These are phyloP conservation scores for Hyphopichia fennica DNA, from an alignment of 1,139 yeast species.

Conservation along the genomic window DNA sequence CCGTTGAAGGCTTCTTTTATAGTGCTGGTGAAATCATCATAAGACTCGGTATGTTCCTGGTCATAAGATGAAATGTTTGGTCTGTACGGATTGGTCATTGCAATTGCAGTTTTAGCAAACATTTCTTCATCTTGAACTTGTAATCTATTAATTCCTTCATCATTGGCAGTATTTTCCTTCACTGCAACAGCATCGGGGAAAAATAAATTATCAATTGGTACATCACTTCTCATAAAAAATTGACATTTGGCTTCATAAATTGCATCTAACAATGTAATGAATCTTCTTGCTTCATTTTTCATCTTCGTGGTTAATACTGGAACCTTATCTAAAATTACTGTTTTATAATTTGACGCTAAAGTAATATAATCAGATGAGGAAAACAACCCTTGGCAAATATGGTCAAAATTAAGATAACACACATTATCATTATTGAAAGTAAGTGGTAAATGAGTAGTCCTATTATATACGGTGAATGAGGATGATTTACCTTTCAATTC, in stretches of 20 bases:
- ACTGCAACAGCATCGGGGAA: constrained; percentile 48
- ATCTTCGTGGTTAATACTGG: constrained; percentile 58
- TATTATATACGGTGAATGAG: constrained; percentile 53
- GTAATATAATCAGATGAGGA: constrained; percentile 74
- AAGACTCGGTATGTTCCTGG: constrained; percentile 36
- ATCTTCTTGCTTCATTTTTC: constrained; percentile 69
- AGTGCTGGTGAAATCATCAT: constrained; percentile 24
- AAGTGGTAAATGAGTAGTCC: constrained; percentile 49
- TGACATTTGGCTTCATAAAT: constrained; percentile 68
- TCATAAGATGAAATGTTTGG: constrained; percentile 69
- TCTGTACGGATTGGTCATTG: constrained; percentile 61
- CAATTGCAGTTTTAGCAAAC: constrained; percentile 65
- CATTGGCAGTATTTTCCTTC: constrained; percentile 12
- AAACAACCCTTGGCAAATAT: constrained; percentile 58
- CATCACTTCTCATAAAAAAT: constrained; percentile 51
- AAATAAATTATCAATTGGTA: constrained; percentile 51
- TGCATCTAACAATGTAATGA: constrained; percentile 67
- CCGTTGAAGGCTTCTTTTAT: constrained; percentile 5
- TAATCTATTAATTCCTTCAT: constrained; percentile 24
- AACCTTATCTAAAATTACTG: constrained; percentile 59
- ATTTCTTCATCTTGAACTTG: constrained; percentile 66
- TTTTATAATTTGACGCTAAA: constrained; percentile 57
- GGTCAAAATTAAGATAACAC: constrained; percentile 52
- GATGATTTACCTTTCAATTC: constrained; percentile 24
- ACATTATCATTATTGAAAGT: constrained; percentile 33